These are phyloP conservation scores for Suillus plorans DNA, from an alignment of 768 basidiomycete genomes.

Conservation along the genomic window DNA sequence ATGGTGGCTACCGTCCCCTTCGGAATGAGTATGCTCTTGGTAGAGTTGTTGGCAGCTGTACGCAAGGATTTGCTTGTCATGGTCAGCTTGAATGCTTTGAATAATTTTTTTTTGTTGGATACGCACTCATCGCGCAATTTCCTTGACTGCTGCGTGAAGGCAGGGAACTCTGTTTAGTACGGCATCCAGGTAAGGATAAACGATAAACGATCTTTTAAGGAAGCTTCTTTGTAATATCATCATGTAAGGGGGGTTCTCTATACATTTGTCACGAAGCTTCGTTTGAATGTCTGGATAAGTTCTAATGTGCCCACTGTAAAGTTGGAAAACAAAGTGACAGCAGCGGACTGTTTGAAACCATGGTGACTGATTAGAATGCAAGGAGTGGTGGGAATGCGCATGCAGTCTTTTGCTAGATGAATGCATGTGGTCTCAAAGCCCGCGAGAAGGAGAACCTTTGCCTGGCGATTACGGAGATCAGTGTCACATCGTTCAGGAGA, in stretches of 20 bases:
- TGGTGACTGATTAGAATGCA: conserved; percentile 1
- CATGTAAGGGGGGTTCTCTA: conserved; percentile 35
- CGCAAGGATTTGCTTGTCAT: conserved; percentile 32
- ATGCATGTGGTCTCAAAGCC: conserved; percentile 15
- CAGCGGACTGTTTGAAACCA: background rate
- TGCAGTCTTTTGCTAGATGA: background rate
- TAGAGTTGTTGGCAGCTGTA: conserved; percentile 25
- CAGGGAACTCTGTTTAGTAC: conserved; percentile 40
- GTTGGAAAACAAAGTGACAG: background rate
- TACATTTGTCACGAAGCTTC: conserved; percentile 28
- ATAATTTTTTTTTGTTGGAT: background rate
- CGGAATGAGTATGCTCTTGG: conserved; percentile 34
- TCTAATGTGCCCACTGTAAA: conserved; percentile 35
- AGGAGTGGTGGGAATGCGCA: background rate
- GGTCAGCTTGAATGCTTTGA: background rate
- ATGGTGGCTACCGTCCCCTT: conserved; percentile 39
- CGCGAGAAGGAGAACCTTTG: conserved; percentile 13
- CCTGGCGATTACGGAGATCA: background rate
- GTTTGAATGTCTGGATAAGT: conserved; percentile 28
- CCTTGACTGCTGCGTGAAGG: conserved; percentile 33
- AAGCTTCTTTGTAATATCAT: conserved; percentile 29
- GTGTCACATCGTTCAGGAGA: background rate
- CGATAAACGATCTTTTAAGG: too few relatives aligned
- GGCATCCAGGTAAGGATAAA: conserved; percentile 43
- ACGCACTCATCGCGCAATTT: conserved; percentile 34